Conservation (phyloP, 2,329 filamentous ascomycete species). For the Thelonectria blattea region DNA sequence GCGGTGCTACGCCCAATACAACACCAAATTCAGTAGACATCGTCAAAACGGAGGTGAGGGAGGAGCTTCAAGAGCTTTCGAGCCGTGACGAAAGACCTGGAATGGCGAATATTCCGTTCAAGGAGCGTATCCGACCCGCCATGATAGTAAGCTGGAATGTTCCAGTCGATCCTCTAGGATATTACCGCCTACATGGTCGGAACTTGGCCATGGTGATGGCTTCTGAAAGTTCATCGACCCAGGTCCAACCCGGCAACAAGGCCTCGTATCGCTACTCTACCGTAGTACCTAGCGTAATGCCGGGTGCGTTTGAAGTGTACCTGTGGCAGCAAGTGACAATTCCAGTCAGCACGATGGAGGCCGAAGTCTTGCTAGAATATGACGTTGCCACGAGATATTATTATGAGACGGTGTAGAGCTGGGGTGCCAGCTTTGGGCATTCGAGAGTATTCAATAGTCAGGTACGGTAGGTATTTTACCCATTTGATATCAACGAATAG, state of each 20-base stretch:
- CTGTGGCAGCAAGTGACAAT: slow-evolving; percentile 48
- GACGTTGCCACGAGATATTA: slow-evolving; percentile 51
- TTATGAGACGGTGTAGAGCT: slow-evolving; percentile 31
- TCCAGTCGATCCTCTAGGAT: too few species aligned
- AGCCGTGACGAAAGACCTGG: too few species aligned
- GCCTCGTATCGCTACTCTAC: slow-evolving; percentile 45
- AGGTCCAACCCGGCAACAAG: background rate
- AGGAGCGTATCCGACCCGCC: too few species aligned
- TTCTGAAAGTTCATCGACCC: background rate
- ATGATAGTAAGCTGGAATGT: too few species aligned
- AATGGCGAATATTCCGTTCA: too few species aligned
- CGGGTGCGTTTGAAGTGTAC: slow-evolving; percentile 47
- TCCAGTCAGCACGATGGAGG: slow-evolving; percentile 44
- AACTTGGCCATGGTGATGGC: slow-evolving; percentile 4
- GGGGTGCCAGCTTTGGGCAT: background rate
- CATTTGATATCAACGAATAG: too few species aligned
- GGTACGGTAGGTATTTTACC: too few species aligned
- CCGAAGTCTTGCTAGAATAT: slow-evolving; percentile 52
- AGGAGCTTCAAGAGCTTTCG: too few species aligned
- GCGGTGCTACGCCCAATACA: too few species aligned
- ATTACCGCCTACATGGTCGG: slow-evolving; percentile 1
- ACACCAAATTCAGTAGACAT: too few species aligned
- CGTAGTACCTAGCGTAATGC: slow-evolving; percentile 43
- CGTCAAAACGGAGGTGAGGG: too few species aligned
- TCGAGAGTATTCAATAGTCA: background rate